These are phyloP conservation scores for Dendrobium nobile DNA, from an alignment of 106 monocot genomes.

Conservation along the genomic window DNA sequence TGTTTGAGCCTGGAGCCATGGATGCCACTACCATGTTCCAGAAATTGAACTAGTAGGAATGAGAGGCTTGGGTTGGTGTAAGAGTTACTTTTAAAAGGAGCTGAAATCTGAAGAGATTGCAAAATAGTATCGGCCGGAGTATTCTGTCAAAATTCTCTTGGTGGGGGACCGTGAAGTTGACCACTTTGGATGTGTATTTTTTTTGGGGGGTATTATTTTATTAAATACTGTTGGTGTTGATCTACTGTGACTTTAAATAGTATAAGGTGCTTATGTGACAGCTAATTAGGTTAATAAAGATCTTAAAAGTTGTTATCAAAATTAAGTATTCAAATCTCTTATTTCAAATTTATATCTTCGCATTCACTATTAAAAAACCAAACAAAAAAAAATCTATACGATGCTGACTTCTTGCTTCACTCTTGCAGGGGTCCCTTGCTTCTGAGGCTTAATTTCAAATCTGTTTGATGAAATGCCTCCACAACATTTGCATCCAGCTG, in stretches of 20 bases:
- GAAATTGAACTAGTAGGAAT: background rate
- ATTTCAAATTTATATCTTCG: no score
- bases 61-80: background rate
- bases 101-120: background rate
- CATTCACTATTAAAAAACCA: no score
- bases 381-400: no score
- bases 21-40: background rate
- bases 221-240: background rate
- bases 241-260: constrained; percentile 1
- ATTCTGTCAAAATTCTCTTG: background rate
- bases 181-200: background rate
- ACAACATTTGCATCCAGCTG: no score
- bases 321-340: no score
- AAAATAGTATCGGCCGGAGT: background rate
- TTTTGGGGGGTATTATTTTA: background rate
- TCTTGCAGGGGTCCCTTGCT: no score
- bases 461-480: no score
- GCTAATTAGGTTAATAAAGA: background rate
- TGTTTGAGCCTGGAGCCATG: background rate
- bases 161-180: background rate
- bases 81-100: background rate
- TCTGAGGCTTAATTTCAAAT: no score
- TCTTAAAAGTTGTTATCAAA: no score
- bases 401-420: no score
- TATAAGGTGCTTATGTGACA: background rate